Percentiles rank a stretch among this genome's conserved stretches.
These are phyloP conservation scores for Eragrostis curvula DNA, from an alignment of 176 grass and related monocot species.

Conservation along the genomic window DNA sequence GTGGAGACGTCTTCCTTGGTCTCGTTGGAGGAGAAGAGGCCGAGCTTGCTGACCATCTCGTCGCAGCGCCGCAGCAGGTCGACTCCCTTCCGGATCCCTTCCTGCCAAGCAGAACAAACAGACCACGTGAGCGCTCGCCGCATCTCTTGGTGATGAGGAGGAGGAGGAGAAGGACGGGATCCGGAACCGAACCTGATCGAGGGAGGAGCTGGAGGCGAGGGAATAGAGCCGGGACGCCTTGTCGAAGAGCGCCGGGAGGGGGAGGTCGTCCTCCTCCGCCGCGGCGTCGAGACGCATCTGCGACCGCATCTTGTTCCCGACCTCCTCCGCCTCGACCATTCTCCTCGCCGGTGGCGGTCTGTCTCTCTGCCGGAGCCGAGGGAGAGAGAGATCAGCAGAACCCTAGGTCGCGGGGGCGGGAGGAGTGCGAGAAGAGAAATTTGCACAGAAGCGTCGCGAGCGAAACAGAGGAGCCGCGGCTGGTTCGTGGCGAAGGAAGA, in stretches of 20 bases:
- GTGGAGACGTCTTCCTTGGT: conserved; percentile 96
- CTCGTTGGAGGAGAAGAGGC: conserved; percentile 88
- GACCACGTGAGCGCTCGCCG: background rate
- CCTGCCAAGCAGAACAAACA: conserved; percentile 20
- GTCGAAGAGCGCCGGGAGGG: conserved; percentile 79
- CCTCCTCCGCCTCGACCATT: conserved; percentile 51
- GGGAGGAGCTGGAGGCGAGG: conserved; percentile 64
- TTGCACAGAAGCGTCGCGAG: too few relatives aligned
- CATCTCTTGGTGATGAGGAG: background rate
- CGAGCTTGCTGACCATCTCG: conserved; percentile 86
- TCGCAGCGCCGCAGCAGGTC: conserved; percentile 76
- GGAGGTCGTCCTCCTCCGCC: conserved; percentile 57
- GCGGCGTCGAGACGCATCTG: conserved; percentile 39
- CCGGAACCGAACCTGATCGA: conserved; percentile 53
- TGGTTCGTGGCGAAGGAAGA: too few relatives aligned
- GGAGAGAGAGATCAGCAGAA: conserved; percentile 13
- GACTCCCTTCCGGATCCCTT: conserved; percentile 75
- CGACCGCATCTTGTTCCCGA: conserved; percentile 33
- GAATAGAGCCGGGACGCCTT: conserved; percentile 71
- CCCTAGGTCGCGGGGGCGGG: conserved; percentile 11
- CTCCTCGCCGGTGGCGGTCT: background rate
- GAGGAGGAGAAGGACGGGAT: background rate
- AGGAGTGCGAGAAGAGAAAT: too few relatives aligned
- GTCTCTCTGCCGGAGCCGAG: background rate
- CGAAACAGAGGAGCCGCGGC: too few relatives aligned